phyloP scores from a whole-genome alignment of 768 basidiomycete genomes.

The Suillus subluteus region DNA sequence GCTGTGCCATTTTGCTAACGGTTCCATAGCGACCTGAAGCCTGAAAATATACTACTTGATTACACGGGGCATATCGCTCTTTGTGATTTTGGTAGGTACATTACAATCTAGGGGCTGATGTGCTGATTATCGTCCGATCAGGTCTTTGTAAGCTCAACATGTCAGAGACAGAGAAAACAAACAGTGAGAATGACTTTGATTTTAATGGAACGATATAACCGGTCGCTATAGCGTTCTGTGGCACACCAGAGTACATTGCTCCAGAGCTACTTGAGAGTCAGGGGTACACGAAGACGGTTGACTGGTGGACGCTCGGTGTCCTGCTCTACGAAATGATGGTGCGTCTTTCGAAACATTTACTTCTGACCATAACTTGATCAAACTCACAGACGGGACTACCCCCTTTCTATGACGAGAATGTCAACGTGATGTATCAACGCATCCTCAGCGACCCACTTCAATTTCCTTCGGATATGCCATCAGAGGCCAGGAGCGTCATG shows the following conservation, averaged over 20 bases:
- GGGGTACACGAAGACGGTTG: conserved; percentile 97
- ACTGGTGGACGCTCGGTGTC: conserved; percentile 99
- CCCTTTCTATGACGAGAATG: conserved; percentile 99
- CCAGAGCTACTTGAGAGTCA: conserved; percentile 95
- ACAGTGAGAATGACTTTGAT: conserved; percentile 59
- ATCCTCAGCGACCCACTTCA: conserved; percentile 92
- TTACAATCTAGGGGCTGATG: neutral
- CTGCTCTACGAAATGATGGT: conserved; percentile 98
- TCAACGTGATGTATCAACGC: conserved; percentile 96
- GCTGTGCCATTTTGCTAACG: conserved; percentile 6
- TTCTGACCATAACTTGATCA: conserved; percentile 6
- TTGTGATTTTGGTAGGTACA: conserved; percentile 83
- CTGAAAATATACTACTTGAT: conserved; percentile 96
- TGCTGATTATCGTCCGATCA: conserved; percentile 25
- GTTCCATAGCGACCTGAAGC: conserved; percentile 80
- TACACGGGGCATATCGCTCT: conserved; percentile 98
- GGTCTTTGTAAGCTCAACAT: conserved; percentile 95
- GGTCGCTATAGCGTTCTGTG: conserved; percentile 79
- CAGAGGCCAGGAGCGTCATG: conserved; percentile 90
- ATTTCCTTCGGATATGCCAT: conserved; percentile 87
- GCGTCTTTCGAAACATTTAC: conserved; percentile 19
- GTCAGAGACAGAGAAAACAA: conserved; percentile 97
- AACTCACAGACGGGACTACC: conserved; percentile 82
- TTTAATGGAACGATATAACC: conserved; percentile 11
- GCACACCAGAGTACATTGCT: conserved; percentile 98